These are phyloP conservation scores for Curvularia hawaiiensis DNA, from an alignment of 2,329 filamentous ascomycete genomes.

Conservation along the genomic window DNA sequence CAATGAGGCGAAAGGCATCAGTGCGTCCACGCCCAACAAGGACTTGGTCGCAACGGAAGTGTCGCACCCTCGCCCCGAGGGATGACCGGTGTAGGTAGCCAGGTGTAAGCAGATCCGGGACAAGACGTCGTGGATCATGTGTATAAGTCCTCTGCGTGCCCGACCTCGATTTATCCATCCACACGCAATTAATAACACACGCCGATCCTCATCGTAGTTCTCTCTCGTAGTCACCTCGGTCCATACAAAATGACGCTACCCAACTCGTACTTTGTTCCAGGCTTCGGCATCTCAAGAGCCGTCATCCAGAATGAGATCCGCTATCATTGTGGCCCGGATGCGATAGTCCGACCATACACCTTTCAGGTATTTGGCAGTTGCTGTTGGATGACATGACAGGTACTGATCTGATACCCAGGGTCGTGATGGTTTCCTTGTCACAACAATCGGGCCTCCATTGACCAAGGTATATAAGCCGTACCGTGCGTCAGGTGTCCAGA, in stretches of 20 bases:
- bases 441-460: constrained; percentile 47
- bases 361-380: constrained; percentile 41
- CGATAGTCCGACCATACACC: constrained; percentile 51
- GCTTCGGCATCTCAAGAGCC: constrained; percentile 50
- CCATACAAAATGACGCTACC: constrained; percentile 30
- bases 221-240: constrained; percentile 5
- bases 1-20: constrained; percentile 39
- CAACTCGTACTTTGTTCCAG: constrained; percentile 51
- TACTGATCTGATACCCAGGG: constrained; percentile 39
- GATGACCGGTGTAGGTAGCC: constrained; percentile 20
- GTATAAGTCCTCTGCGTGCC: constrained; percentile 32
- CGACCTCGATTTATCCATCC: constrained; percentile 24
- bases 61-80: constrained; percentile 12
- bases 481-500: neutral
- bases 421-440: constrained; percentile 51
- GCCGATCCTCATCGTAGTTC: constrained; percentile 16
- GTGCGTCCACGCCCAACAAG: constrained; percentile 35
- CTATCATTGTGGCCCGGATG: constrained; percentile 51
- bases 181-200: constrained; percentile 18
- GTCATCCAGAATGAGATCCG: constrained; percentile 52
- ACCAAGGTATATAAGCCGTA: constrained; percentile 43
- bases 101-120: constrained; percentile 12
- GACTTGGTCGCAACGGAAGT: constrained; percentile 11
- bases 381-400: constrained; percentile 6
- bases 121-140: constrained; percentile 12